A percentile compares a stretch with the other conserved stretches of the same genome.
phyloP scores from a whole-genome alignment of 1,284 basidiomycete species.

The Ganoderma multipileum region DNA sequence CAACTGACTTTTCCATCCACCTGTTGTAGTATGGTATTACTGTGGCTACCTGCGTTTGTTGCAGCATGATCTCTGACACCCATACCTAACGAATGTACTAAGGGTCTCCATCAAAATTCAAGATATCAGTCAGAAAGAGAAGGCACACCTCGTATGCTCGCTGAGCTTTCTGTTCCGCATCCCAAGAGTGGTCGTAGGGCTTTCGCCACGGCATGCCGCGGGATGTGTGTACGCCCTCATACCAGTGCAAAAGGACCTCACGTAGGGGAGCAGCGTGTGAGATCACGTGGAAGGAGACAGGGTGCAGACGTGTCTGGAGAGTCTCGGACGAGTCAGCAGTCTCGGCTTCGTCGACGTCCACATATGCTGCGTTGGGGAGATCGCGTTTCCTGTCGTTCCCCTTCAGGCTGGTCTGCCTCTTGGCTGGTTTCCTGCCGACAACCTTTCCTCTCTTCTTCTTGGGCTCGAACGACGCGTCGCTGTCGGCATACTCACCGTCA shows the following conservation, averaged over 20 bases:
- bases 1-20: slow-evolving; percentile 80
- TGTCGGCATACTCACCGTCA: slow-evolving; percentile 25
- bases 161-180: slow-evolving; percentile 63
- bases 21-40: slow-evolving; percentile 90
- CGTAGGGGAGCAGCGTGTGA: slow-evolving; percentile 48
- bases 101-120: slow-evolving; percentile 6
- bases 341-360: slow-evolving; percentile 2
- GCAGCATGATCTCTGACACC: slow-evolving; percentile 96
- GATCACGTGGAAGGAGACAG: slow-evolving; percentile 45
- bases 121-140: background rate
- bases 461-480: slow-evolving; percentile 28
- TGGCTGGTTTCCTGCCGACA: slow-evolving; percentile 11
- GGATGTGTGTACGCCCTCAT: slow-evolving; percentile 60
- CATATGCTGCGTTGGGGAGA: slow-evolving; percentile 13
- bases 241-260: slow-evolving; percentile 70
- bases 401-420: slow-evolving; percentile 15
- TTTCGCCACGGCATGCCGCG: slow-evolving; percentile 91
- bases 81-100: slow-evolving; percentile 63
- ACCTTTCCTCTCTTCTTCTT: slow-evolving; percentile 23
- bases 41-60: slow-evolving; percentile 92
- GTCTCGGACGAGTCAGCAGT: slow-evolving; percentile 4
- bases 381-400: slow-evolving; percentile 22
- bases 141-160: slow-evolving; percentile 76
- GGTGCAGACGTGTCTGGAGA: slow-evolving; percentile 37
- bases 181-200: slow-evolving; percentile 60